Conservation (phyloP, 179 eudicot species). For the Silene vulgaris region DNA sequence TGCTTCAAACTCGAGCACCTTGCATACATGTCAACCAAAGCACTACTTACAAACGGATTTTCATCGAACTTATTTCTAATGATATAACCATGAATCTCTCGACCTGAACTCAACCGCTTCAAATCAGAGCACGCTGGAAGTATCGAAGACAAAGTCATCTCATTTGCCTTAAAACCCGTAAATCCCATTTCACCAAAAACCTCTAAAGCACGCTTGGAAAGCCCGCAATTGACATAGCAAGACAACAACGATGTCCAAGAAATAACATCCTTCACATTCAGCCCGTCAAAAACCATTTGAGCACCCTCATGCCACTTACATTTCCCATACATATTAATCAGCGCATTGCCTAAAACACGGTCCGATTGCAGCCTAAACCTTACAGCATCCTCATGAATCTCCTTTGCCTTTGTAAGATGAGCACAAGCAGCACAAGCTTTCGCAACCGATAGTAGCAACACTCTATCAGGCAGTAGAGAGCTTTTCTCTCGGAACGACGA, state of each 20-base stretch:
- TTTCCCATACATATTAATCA: constrained; percentile 78
- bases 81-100: constrained; percentile 63
- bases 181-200: constrained; percentile 60
- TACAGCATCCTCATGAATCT: constrained; percentile 51
- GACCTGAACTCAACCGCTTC: constrained; percentile 52
- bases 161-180: constrained; percentile 54
- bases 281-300: constrained; percentile 36
- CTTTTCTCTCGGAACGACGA: constrained; percentile 28
- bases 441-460: constrained; percentile 46
- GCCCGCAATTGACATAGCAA: constrained; percentile 56
- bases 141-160: constrained; percentile 56
- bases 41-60: constrained; percentile 61
- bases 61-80: constrained; percentile 47
- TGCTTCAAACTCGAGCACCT: constrained; percentile 54
- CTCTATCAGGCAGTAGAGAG: constrained; percentile 45
- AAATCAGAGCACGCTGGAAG: constrained; percentile 65
- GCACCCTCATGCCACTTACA: constrained; percentile 52
- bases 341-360: constrained; percentile 54
- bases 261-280: constrained; percentile 55
- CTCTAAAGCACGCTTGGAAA: constrained; percentile 36
- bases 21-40: constrained; percentile 71
- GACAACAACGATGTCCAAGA: constrained; percentile 78
- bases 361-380: constrained; percentile 39
- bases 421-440: constrained; percentile 54
- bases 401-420: constrained; percentile 48